A percentile compares a stretch with the other conserved stretches of the same genome.
phyloP scores from a whole-genome alignment of 768 basidiomycete genomes.

The Albatrellus ellisii region DNA sequence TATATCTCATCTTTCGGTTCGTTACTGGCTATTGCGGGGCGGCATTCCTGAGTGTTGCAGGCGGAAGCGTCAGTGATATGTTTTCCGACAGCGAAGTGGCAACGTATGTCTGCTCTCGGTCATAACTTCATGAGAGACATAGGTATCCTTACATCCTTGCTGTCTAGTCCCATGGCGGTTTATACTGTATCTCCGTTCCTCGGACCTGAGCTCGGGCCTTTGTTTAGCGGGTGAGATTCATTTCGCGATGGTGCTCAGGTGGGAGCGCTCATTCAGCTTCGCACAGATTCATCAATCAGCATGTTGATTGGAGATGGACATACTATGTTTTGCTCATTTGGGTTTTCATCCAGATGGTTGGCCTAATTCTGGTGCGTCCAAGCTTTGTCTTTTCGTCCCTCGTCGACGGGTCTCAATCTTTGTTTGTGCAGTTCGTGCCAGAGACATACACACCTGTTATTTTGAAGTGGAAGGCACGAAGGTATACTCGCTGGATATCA shows the following conservation, averaged over 20 bases:
- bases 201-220: conserved; percentile 42
- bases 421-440: conserved; percentile 37
- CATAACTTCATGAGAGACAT: background rate
- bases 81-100: conserved; percentile 43
- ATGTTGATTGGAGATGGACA: conserved; percentile 64
- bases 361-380: conserved; percentile 36
- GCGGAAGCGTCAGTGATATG: conserved; percentile 47
- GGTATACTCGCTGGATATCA: too few relatives aligned
- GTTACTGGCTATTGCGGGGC: conserved; percentile 41
- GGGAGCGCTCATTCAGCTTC: background rate
- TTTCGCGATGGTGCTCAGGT: background rate
- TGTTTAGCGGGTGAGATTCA: conserved; percentile 43
- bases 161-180: conserved; percentile 36
- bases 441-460: conserved; percentile 62
- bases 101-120: too few relatives aligned
- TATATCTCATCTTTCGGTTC: conserved; percentile 51
- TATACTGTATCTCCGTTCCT: conserved; percentile 44
- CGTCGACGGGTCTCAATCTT: background rate
- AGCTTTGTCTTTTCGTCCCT: background rate
- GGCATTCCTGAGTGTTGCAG: conserved; percentile 49
- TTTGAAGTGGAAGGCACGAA: conserved; percentile 42
- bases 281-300: conserved; percentile 20
- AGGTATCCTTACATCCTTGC: background rate
- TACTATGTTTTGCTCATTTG: conserved; percentile 62
- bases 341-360: conserved; percentile 39